Percentiles rank a stretch among this genome's conserved stretches.
Conservation (phyloP, 306 rosid genomes). For the Fagus sylvatica region DNA sequence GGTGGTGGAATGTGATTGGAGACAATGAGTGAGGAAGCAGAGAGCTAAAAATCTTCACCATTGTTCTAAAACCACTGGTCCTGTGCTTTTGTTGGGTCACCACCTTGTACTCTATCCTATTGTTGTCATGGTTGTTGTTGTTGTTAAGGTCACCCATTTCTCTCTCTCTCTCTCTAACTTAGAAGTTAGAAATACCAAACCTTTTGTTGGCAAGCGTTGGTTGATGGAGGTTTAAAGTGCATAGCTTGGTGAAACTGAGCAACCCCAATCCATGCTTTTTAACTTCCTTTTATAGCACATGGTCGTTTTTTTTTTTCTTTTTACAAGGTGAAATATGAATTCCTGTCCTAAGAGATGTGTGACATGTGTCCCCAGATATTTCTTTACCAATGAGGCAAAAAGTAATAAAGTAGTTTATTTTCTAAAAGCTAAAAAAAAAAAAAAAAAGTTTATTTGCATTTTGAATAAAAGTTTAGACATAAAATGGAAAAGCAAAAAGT, state of each 20-base stretch:
- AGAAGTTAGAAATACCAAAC: neutral
- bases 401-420: no score
- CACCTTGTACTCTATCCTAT: neutral
- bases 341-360: no score
- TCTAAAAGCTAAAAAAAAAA: no score
- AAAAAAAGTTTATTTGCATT: no score
- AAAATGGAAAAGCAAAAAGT: no score
- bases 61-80: neutral
- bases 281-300: neutral
- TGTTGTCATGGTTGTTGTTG: neutral
- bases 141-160: neutral
- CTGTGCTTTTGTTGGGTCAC: constrained; percentile 8
- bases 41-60: neutral
- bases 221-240: constrained; percentile 1
- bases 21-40: neutral
- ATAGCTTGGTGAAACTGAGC: no score
- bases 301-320: no score
- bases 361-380: no score
- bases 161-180: neutral
- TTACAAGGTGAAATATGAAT: no score
- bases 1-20: constrained; percentile 14
- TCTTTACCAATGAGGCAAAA: no score
- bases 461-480: no score
- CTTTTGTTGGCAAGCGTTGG: neutral
- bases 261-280: neutral